Conservation (phyloP, 1,284 basidiomycete genomes). For the Boletus mariae region DNA sequence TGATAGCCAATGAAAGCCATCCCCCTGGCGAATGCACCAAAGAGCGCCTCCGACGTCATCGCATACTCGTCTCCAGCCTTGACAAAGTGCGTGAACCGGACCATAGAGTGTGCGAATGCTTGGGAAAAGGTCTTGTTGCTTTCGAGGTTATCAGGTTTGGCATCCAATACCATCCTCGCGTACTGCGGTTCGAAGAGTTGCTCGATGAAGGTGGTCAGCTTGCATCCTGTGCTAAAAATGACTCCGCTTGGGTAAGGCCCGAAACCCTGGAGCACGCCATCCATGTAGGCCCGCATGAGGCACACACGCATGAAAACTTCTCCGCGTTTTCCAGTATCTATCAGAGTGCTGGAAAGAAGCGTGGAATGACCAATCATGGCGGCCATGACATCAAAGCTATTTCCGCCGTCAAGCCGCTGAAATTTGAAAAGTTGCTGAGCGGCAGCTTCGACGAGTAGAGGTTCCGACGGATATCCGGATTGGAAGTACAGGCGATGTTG, state of each 20-base stretch:
- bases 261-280: too few species aligned
- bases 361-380: not conserved
- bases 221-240: not conserved
- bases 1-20: too few species aligned
- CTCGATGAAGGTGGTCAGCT: not conserved
- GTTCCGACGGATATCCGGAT: slow-evolving; percentile 3
- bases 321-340: not conserved
- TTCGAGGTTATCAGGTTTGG: not conserved
- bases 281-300: not conserved
- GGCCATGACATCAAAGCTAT: not conserved
- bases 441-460: not conserved
- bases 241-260: too few species aligned
- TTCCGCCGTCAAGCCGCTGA: not conserved
- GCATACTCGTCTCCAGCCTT: not conserved
- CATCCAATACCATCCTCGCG: not conserved
- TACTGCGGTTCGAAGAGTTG: not conserved
- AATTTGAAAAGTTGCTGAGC: not conserved
- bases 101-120: not conserved
- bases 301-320: not conserved
- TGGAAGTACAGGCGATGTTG: not conserved
- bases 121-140: not conserved
- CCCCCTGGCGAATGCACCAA: not conserved
- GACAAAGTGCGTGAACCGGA: slow-evolving; percentile 5
- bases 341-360: not conserved
- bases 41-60: not conserved